These are phyloP conservation scores for Antarctomyces pellizariae DNA, from an alignment of 495 filamentous ascomycete species.

Conservation along the genomic window DNA sequence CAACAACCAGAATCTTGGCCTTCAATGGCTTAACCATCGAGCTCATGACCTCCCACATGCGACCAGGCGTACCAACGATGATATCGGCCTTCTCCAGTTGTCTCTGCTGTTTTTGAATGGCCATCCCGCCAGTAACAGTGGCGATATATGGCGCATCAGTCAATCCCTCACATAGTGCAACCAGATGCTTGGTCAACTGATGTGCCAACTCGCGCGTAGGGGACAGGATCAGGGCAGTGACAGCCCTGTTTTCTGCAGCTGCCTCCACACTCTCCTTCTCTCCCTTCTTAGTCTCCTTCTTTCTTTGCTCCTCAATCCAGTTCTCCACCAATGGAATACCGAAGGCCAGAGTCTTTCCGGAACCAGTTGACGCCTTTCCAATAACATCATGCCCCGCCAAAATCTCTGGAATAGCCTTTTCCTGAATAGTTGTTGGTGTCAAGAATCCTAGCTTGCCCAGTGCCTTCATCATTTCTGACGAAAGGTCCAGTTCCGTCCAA, in stretches of 20 bases:
- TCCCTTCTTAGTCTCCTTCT: constrained; percentile 12
- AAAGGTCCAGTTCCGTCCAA: constrained; percentile 53
- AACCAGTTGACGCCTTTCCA: constrained; percentile 63
- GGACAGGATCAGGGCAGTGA: constrained; percentile 72
- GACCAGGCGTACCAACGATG: constrained; percentile 74
- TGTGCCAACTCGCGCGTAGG: constrained; percentile 87
- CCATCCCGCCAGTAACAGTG: constrained; percentile 74
- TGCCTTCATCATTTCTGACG: constrained; percentile 39
- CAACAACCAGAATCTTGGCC: constrained; percentile 67
- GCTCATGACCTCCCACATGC: constrained; percentile 84
- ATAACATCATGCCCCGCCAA: constrained; percentile 50
- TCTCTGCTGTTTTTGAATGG: constrained; percentile 78
- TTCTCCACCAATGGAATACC: constrained; percentile 55
- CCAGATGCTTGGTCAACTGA: constrained; percentile 66
- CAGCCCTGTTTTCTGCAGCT: constrained; percentile 20
- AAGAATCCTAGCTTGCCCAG: constrained; percentile 55
- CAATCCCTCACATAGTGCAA: constrained; percentile 37
- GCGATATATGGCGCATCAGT: constrained; percentile 41
- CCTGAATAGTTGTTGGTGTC: constrained; percentile 63
- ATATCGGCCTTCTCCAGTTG: constrained; percentile 59
- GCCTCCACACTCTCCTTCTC: constrained; percentile 14
- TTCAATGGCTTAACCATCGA: constrained; percentile 24
- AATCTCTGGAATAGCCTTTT: constrained; percentile 54
- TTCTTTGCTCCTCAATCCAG: constrained; percentile 21
- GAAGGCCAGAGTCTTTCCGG: constrained; percentile 67